Base-by-base conservation (phyloP, 768 basidiomycete genomes). In the Trametes gibbosa region DNA sequence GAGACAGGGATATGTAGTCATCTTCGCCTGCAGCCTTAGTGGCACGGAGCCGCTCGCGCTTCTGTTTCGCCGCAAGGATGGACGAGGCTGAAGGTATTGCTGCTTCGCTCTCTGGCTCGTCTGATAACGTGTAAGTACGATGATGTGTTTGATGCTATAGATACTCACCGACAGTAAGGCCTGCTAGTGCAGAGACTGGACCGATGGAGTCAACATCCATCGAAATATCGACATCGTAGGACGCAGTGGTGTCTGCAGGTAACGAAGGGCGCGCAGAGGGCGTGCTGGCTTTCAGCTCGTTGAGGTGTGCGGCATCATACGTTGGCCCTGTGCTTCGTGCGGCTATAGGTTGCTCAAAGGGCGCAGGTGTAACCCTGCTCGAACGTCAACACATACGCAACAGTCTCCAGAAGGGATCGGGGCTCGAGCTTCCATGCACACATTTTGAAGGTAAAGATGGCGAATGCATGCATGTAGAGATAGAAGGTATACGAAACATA, bases 1-100 rank as follows among this genome's bases (percentile, higher is more conserved):
- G 80, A 19, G 89, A 84, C 16, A 95, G 72, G 0, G 92, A 91
- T 23, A 95, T 89, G 63, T 81, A 95, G 29, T 93, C 92, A 41
- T 89, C 86, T 16, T 35, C 42, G 74, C 69, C 74, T 9, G 76
- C 65, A 9, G 73, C 72, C 29, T 76, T 77, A 2, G 74, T 75
- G 29, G 78, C 76, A 17, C 88, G 82, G 17, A 91, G 63, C 25
- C 84, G 83, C 59, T 89, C 87, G 40, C 92, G 81, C 59, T 84
- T 85, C 67, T 92, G 86, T 69, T 85, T 92, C 10, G 89, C 90
- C 10, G 82, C 81, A 57, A 80, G 73, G 27, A 95, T 85, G 13
- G 85, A 82, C 17, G 89, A 86, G 60, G 85, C 84, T 5, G 88
- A 82, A 5, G 86, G 90, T 47, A 92, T 90, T 35, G 72, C 68